phyloP scores from a whole-genome alignment of 768 basidiomycete species.

The Tylopilus sp. region DNA sequence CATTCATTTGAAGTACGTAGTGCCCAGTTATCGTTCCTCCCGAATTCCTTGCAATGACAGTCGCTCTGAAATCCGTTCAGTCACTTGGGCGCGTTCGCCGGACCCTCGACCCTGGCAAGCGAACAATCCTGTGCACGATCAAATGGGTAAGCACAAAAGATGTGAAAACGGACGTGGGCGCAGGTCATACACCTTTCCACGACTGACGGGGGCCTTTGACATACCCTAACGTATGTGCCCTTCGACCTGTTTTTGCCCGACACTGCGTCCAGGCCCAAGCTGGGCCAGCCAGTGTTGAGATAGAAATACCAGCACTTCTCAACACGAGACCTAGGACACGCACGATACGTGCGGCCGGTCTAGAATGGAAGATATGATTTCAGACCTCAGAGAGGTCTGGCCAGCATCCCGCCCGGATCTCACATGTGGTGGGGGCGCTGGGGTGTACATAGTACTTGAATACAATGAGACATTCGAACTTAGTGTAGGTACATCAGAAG shows the following conservation, averaged over 20 bases:
- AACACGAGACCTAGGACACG: too few relatives aligned
- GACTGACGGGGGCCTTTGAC: background rate
- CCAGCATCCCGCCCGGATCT: background rate
- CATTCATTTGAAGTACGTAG: constrained; percentile 24
- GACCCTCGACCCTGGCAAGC: constrained; percentile 24
- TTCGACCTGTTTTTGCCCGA: constrained; percentile 5
- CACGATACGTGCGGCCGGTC: background rate
- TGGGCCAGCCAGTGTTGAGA: too few relatives aligned
- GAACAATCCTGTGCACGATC: constrained; percentile 5
- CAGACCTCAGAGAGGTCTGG: background rate
- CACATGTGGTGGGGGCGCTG: background rate
- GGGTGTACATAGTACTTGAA: too few relatives aligned
- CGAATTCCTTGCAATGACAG: constrained; percentile 8
- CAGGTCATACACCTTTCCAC: constrained; percentile 1
- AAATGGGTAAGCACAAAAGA: background rate
- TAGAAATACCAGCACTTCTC: too few relatives aligned
- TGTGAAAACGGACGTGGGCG: background rate
- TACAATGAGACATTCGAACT: too few relatives aligned
- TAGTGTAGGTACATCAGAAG: background rate
- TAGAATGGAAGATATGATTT: background rate
- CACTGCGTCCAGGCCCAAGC: background rate
- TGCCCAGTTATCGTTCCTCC: constrained; percentile 1
- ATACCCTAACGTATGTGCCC: background rate
- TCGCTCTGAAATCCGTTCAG: background rate
- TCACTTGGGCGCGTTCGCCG: background rate